Conservation (phyloP, 2,329 filamentous ascomycete species). For the Didymella pomorum region DNA sequence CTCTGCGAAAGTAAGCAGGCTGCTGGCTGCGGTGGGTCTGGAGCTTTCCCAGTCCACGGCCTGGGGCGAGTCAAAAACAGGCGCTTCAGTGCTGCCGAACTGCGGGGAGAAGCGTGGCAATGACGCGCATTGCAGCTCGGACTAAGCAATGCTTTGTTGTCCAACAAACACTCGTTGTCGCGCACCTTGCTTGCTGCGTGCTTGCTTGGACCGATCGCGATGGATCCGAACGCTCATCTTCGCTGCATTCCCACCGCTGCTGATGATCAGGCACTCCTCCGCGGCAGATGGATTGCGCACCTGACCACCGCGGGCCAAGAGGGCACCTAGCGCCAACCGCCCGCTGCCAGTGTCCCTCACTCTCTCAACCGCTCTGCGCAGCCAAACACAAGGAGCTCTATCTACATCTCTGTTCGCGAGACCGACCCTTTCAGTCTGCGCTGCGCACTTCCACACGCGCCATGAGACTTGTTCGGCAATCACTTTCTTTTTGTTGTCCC, state of each 20-base stretch:
- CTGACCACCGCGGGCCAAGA: conserved; percentile 42
- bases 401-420: conserved; percentile 23
- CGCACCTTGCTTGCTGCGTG: conserved; percentile 8
- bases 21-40: conserved; percentile 11
- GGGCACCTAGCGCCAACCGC: conserved; percentile 39
- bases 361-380: conserved; percentile 5
- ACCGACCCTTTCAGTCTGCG: conserved; percentile 21
- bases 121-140: conserved; percentile 25
- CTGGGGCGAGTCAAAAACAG: conserved; percentile 18
- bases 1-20: conserved; percentile 18
- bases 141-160: conserved; percentile 17
- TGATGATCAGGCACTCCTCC: conserved; percentile 26
- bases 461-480: conserved; percentile 41
- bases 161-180: conserved; percentile 22
- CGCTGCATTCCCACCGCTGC: conserved; percentile 15
- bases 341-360: conserved; percentile 29
- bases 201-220: conserved; percentile 20
- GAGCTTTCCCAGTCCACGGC: conserved; percentile 15
- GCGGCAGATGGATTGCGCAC: conserved; percentile 31
- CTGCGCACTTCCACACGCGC: conserved; percentile 31
- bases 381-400: conserved; percentile 9
- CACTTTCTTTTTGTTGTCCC: conserved; percentile 28
- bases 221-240: conserved; percentile 19
- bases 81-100: conserved; percentile 19
- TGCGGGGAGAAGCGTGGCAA: conserved; percentile 19